Evolutionary conservation across 140 eudicot species (phyloP).

Genomic region (Ambrosia hybrid): DNA sequence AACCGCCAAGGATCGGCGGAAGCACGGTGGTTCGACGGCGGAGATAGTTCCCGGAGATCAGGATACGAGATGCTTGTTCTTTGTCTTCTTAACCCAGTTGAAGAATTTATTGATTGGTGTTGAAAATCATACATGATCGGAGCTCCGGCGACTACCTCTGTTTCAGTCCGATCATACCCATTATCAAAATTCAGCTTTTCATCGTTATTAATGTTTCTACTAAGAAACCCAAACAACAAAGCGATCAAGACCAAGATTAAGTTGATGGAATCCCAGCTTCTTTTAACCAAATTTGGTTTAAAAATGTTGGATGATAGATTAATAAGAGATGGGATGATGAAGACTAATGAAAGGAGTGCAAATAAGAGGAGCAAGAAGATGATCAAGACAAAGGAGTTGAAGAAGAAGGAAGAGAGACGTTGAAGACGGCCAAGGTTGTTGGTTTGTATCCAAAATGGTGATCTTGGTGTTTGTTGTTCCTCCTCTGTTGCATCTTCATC

Average conservation of each 20-base stretch:
- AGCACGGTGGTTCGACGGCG: conserved; percentile 36
- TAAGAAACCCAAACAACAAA: conserved; percentile 69
- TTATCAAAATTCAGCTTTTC: conserved; percentile 24
- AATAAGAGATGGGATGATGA: conserved; percentile 38
- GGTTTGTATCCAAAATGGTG: conserved; percentile 78
- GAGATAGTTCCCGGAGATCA: conserved; percentile 71
- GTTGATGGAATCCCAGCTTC: conserved; percentile 84
- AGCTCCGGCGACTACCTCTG: conserved; percentile 27
- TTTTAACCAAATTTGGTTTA: conserved; percentile 57
- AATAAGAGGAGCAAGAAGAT: conserved; percentile 45
- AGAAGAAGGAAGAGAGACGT: conserved; percentile 48
- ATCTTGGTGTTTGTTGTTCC: conserved; percentile 31
- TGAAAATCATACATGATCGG: conserved; percentile 47
- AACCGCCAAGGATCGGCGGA: conserved; percentile 53
- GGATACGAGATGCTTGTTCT: conserved; percentile 76
- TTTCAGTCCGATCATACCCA: conserved; percentile 35
- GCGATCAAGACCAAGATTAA: conserved; percentile 64
- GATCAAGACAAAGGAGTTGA: conserved; percentile 65
- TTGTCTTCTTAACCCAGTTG: conserved; percentile 48
- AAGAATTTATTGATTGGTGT: conserved; percentile 22
- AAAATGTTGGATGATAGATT: conserved; percentile 39
- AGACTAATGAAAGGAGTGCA: conserved; percentile 51
- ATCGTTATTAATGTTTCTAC: conserved; percentile 54
- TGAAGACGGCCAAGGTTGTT: conserved; percentile 45
- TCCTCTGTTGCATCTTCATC: conserved; percentile 50